Base-by-base conservation (phyloP, 2,329 filamentous ascomycete species). In the Aspergillus felis region DNA sequence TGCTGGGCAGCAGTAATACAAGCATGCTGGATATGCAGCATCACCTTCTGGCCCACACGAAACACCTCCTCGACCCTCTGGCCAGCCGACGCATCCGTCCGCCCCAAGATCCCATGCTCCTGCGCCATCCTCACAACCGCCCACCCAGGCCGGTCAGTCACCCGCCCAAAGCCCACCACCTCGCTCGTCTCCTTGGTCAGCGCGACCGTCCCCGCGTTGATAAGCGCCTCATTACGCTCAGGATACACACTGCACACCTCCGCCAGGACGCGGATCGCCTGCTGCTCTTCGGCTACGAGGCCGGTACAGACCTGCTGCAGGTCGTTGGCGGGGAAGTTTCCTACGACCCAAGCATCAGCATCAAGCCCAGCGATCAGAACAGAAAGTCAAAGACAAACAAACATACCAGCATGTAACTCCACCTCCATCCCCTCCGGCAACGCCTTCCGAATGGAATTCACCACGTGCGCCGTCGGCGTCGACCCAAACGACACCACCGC, bases 21-120 rank as follows among this genome's bases (percentile, higher is more conserved):
- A 46, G 89, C 86, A 75, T 93, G 90, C 65, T 93, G 92, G 1
- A 89, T 88, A 86, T 87, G 92, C 22, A 93, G 76, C 56, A 85
- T 77, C 28, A 92, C 73, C 69, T 85, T 86, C 67, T 91, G 82
- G 1, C 89, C 89, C 22, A 90, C 78, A 4, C 72, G 63, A 58
- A 90, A 69, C 54, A 70, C 64, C 51, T 80, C 73, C 20, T 77
- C 71, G 10, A 77, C 72, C 47, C 62, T 69, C 3, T 71, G 60
- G 0, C 79, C 79, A 52, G 68, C 29, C 14, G 55, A 74, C 12
- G 74, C 70, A 24, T 52, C 50, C 12, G 29, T 47, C 82, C 87
- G 89, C 1, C 76, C 80, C 65, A 93, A 67, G 52, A 91, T 84
- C 0, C 89, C 89, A 74, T 93, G 90, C 75, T 94, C 90, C 75